A percentile compares a stretch with the other conserved stretches of the same genome.
phyloP scores from a whole-genome alignment of 1,284 basidiomycete genomes.

The Pseudozyma tsukubaensis region DNA sequence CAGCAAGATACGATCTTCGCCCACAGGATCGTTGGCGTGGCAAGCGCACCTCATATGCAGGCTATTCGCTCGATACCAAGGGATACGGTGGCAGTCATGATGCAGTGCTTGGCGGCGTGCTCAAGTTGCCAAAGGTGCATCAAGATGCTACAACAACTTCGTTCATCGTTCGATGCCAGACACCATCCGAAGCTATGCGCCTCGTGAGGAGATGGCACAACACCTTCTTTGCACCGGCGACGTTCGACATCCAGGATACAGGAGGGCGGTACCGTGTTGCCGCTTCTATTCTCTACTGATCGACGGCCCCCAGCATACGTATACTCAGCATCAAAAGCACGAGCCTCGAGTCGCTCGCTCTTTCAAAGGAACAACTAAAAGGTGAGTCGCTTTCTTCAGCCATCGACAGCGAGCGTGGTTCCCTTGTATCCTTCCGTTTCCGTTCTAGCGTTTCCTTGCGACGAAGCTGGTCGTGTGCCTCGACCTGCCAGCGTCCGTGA shows the following conservation, averaged over 20 bases:
- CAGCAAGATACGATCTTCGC: slow-evolving; percentile 37
- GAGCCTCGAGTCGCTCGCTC: not conserved
- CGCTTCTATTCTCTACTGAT: slow-evolving; percentile 51
- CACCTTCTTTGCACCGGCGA: slow-evolving; percentile 50
- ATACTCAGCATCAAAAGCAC: not conserved
- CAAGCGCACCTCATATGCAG: slow-evolving; percentile 16
- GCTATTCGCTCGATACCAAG: slow-evolving; percentile 8
- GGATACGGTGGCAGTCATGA: slow-evolving; percentile 37
- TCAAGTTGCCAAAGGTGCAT: slow-evolving; percentile 30
- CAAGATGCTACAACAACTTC: slow-evolving; percentile 37
- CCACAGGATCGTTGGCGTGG: slow-evolving; percentile 42
- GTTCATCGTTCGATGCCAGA: slow-evolving; percentile 43
- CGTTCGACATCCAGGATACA: slow-evolving; percentile 53
- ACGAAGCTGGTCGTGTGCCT: slow-evolving; percentile 19
- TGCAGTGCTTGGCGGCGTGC: slow-evolving; percentile 33
- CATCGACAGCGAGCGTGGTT: slow-evolving; percentile 15
- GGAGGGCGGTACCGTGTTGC: slow-evolving; percentile 53
- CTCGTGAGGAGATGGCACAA: slow-evolving; percentile 59
- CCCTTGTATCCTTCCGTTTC: not conserved
- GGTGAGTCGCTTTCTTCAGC: slow-evolving; percentile 40
- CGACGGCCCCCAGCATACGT: not conserved
- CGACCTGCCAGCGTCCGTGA: slow-evolving; percentile 24
- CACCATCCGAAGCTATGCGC: slow-evolving; percentile 45
- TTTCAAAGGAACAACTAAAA: slow-evolving; percentile 1
- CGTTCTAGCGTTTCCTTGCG: slow-evolving; percentile 7